Percentiles rank a stretch among this genome's conserved stretches.
These are phyloP conservation scores for Phytophthora agathidicida DNA, from an alignment of 352 stramenopile genomes.

Conservation along the genomic window DNA sequence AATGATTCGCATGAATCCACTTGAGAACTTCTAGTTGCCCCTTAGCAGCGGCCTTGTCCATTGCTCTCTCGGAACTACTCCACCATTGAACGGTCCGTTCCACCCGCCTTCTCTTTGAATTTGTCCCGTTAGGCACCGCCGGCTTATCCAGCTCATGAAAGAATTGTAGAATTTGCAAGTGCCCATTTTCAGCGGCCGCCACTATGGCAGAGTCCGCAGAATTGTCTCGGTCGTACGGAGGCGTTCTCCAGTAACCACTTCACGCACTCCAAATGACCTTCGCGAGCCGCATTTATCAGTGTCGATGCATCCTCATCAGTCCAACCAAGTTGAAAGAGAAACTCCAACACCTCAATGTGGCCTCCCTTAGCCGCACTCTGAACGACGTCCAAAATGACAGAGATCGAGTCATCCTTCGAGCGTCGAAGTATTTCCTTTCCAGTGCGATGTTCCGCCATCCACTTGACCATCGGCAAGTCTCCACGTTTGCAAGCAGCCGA, in stretches of 20 bases:
- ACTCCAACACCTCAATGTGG: constrained; percentile 4
- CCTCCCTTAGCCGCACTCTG: not conserved
- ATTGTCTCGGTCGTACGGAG: not conserved
- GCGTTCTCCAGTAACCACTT: constrained; percentile 6
- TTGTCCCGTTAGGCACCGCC: not conserved
- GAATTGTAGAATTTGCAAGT: constrained; percentile 1
- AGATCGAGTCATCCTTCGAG: not conserved
- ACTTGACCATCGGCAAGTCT: constrained; percentile 3
- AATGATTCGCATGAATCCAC: not conserved
- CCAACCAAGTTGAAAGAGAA: constrained; percentile 3
- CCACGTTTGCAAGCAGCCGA: not conserved
- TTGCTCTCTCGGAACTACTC: not conserved
- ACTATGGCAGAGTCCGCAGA: not conserved
- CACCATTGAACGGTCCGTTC: not conserved
- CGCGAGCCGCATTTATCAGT: not conserved
- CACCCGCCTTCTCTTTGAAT: not conserved
- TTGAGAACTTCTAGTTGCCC: not conserved
- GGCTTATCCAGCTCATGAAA: constrained; percentile 4
- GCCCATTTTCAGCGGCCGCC: constrained; percentile 1
- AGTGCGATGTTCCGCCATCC: constrained; percentile 1
- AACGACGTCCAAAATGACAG: not conserved
- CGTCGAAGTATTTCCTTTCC: not conserved
- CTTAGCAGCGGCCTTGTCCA: not conserved
- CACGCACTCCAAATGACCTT: not conserved
- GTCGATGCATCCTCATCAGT: not conserved